A percentile compares a stretch with the other conserved stretches of the same genome.
Conservation (phyloP, 2,329 filamentous ascomycete genomes). For the Sclerotinia subarctica region DNA sequence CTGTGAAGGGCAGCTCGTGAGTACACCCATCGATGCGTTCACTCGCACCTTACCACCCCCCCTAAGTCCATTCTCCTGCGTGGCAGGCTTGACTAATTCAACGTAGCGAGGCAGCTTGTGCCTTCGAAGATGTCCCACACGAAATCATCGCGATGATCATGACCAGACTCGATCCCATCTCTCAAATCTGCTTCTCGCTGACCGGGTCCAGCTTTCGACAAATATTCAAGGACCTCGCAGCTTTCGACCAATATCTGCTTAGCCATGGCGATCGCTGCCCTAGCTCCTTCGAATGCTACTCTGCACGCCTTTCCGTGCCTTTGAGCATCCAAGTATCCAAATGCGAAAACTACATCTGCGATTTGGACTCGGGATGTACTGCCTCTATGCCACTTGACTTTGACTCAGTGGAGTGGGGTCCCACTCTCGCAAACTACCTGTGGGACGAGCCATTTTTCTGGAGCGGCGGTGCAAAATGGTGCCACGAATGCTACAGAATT, state of each 20-base stretch:
- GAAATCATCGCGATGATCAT: neutral
- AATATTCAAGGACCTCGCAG: neutral
- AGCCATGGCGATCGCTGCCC: neutral
- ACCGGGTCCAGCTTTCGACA: neutral
- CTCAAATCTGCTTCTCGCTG: slow-evolving; percentile 4
- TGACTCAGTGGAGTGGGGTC: neutral
- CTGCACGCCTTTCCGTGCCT: neutral
- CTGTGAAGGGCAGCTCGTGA: neutral
- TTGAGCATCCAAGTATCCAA: neutral
- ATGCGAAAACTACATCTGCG: neutral
- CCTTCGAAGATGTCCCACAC: neutral
- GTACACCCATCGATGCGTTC: neutral
- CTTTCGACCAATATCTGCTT: neutral
- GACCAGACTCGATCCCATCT: neutral
- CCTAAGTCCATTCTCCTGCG: no score
- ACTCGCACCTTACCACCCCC: neutral
- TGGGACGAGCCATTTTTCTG: neutral
- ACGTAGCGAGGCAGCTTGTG: neutral
- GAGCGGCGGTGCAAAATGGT: neutral
- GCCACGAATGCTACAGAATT: neutral
- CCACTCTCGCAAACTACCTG: neutral
- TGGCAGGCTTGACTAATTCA: neutral
- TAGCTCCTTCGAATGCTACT: neutral
- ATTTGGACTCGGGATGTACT: neutral
- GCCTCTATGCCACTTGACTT: neutral